These are phyloP conservation scores for Xerocomellus amylosporus DNA, from an alignment of 768 basidiomycete species.

Conservation along the genomic window DNA sequence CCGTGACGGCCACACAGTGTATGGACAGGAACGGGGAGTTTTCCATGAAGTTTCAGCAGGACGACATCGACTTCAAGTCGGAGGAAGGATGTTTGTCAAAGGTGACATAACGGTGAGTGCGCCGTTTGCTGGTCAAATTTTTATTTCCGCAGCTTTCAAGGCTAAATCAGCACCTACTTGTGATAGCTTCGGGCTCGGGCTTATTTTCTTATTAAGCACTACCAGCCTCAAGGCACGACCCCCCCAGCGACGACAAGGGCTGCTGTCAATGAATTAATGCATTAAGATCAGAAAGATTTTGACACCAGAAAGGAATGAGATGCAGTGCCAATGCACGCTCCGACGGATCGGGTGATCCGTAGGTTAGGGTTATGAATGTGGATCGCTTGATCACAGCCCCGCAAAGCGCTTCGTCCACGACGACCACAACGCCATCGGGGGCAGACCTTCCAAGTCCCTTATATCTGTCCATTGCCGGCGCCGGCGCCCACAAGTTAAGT, in stretches of 20 bases:
- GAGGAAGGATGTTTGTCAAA: too few relatives aligned
- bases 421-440: not conserved
- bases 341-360: constrained; percentile 2
- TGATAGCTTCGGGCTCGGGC: too few relatives aligned
- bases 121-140: too few relatives aligned
- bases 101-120: too few relatives aligned
- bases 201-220: too few relatives aligned
- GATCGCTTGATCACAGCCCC: not conserved
- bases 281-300: too few relatives aligned
- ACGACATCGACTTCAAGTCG: not conserved
- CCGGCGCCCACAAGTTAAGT: not conserved
- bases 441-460: not conserved
- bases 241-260: too few relatives aligned
- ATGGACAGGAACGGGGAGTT: not conserved
- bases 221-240: too few relatives aligned
- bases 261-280: too few relatives aligned
- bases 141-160: too few relatives aligned
- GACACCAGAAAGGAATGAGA: too few relatives aligned
- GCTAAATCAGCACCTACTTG: too few relatives aligned
- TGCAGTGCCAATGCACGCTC: not conserved
- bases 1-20: not conserved
- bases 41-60: not conserved
- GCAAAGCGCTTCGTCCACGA: not conserved
- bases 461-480: constrained; percentile 3
- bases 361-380: constrained; percentile 3